Percentiles rank a stretch among this genome's conserved stretches.
Evolutionary conservation across 257 asterid species (phyloP).

Genomic region (Solanum infundibuliforme): DNA sequence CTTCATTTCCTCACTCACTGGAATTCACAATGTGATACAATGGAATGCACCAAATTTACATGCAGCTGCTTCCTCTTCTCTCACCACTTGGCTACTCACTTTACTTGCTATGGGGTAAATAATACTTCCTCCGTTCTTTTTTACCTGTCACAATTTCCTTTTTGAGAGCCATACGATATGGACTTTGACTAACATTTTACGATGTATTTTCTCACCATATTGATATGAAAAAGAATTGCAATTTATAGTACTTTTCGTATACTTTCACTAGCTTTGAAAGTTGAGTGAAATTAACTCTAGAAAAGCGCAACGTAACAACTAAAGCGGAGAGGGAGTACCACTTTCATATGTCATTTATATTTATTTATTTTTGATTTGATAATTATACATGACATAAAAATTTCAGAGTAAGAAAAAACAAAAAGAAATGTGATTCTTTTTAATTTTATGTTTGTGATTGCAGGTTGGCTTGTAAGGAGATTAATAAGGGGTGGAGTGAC

Average conservation of each 20-base stretch:
- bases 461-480: conserved; percentile 95
- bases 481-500: conserved; percentile 59
- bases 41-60: conserved; percentile 51
- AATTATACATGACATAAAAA: neutral
- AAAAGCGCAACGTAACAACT: too few species aligned
- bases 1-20: conserved; percentile 52
- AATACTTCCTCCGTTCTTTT: neutral
- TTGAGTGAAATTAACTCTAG: neutral
- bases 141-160: neutral
- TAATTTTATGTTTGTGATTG: neutral
- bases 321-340: neutral
- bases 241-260: neutral
- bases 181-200: too few species aligned
- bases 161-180: neutral
- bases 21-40: conserved; percentile 36
- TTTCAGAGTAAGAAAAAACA: neutral
- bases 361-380: neutral
- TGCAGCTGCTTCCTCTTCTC: conserved; percentile 76
- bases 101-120: conserved; percentile 89
- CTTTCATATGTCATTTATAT: neutral
- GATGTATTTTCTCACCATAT: too few species aligned
- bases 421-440: neutral
- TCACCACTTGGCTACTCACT: conserved; percentile 56
- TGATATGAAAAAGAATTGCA: neutral
- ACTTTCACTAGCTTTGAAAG: neutral